Conservation (phyloP, 2,329 filamentous ascomycete species). For the Simplicillium sp. region DNA sequence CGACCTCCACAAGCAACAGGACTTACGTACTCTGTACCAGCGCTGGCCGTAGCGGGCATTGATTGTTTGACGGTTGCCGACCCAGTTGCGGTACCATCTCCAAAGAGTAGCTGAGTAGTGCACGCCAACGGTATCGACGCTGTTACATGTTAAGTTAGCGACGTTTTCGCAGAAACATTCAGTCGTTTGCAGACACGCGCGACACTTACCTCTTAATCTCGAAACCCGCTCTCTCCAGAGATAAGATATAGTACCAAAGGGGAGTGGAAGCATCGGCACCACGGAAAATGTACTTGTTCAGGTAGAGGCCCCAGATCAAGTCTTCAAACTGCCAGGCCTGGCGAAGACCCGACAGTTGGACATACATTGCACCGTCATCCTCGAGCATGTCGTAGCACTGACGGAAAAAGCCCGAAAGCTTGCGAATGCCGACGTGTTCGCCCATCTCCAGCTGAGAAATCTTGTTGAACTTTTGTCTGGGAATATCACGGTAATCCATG, state of each 20-base stretch:
- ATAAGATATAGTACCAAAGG: slow-evolving; percentile 76
- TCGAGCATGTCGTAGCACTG: slow-evolving; percentile 95
- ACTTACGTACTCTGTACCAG: slow-evolving; percentile 89
- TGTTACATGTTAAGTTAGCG: no score
- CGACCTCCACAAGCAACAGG: no score
- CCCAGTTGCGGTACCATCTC: slow-evolving; percentile 99
- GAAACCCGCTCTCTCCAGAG: slow-evolving; percentile 59
- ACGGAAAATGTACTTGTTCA: slow-evolving; percentile 99
- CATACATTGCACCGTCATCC: slow-evolving; percentile 90
- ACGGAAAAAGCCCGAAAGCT: slow-evolving; percentile 69
- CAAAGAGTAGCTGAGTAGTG: slow-evolving; percentile 96
- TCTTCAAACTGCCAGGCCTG: slow-evolving; percentile 98
- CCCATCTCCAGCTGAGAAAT: slow-evolving; percentile 98
- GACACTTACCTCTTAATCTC: slow-evolving; percentile 95
- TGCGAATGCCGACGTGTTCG: slow-evolving; percentile 92
- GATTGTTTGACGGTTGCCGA: slow-evolving; percentile 86
- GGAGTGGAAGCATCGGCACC: slow-evolving; percentile 94
- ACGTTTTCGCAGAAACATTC: no score
- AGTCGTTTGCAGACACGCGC: no score
- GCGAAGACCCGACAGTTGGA: slow-evolving; percentile 89
- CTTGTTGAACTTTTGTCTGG: slow-evolving; percentile 65
- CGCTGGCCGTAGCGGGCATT: slow-evolving; percentile 88
- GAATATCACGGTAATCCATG: slow-evolving; percentile 95
- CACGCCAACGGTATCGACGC: slow-evolving; percentile 84
- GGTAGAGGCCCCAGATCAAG: slow-evolving; percentile 95